Conservation (phyloP, 495 filamentous ascomycete species). For the Glonium stellatum region DNA sequence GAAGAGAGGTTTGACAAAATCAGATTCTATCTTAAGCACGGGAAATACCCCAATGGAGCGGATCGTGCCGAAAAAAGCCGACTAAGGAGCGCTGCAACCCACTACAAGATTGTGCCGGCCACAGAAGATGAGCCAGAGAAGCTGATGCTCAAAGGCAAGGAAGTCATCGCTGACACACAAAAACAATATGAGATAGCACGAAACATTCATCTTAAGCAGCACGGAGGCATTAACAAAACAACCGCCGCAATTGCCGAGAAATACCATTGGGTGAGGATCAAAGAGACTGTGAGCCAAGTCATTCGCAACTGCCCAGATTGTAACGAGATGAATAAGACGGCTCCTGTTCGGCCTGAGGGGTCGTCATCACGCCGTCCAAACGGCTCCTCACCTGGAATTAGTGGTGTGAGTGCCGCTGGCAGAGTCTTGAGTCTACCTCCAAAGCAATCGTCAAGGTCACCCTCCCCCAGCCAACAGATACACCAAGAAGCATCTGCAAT, state of each 20-base stretch:
- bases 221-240: constrained; percentile 97
- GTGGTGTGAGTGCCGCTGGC: not conserved
- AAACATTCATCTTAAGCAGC: constrained; percentile 63
- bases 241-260: constrained; percentile 89
- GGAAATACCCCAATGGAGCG: constrained; percentile 86
- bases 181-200: constrained; percentile 86
- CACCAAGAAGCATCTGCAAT: not conserved
- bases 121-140: constrained; percentile 56
- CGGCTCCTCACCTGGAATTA: not conserved
- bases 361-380: not conserved
- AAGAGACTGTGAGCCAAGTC: constrained; percentile 90
- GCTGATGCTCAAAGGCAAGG: constrained; percentile 95
- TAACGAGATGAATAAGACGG: constrained; percentile 38
- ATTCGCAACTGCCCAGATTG: constrained; percentile 89
- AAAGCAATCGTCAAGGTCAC: not conserved
- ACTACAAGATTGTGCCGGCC: constrained; percentile 71
- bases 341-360: not conserved
- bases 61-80: constrained; percentile 95
- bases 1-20: constrained; percentile 99
- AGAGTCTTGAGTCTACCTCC: not conserved
- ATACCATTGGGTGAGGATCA: constrained; percentile 98
- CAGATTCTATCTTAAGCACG: constrained; percentile 89
- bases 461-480: constrained; percentile 1
- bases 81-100: constrained; percentile 84
- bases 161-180: constrained; percentile 87